phyloP scores from a whole-genome alignment of 805 yeast species.

The Starmerella apicola region DNA sequence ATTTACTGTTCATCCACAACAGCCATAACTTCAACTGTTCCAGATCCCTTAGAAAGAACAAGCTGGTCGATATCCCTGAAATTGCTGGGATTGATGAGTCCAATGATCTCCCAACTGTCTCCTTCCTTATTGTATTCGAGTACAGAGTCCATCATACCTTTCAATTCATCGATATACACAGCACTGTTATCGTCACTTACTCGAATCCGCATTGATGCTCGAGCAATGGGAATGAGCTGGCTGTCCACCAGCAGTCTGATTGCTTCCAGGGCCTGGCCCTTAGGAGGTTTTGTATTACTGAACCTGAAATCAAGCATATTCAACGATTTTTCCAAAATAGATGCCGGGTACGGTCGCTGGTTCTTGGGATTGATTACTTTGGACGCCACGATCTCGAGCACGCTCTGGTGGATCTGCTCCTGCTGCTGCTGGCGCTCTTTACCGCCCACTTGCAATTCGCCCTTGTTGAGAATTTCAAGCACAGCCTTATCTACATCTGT shows the following conservation, averaged over 20 bases:
- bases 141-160: slow-evolving; percentile 31
- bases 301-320: slow-evolving; percentile 60
- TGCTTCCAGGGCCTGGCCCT: slow-evolving; percentile 84
- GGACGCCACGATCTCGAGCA: slow-evolving; percentile 69
- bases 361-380: slow-evolving; percentile 86
- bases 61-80: slow-evolving; percentile 59
- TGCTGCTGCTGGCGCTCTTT: slow-evolving; percentile 74
- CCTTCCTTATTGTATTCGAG: slow-evolving; percentile 32
- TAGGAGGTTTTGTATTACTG: slow-evolving; percentile 53
- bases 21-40: slow-evolving; percentile 64
- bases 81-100: slow-evolving; percentile 74
- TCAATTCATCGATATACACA: slow-evolving; percentile 33
- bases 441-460: slow-evolving; percentile 89
- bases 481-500: slow-evolving; percentile 65
- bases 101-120: slow-evolving; percentile 43
- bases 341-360: slow-evolving; percentile 83
- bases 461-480: slow-evolving; percentile 70
- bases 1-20: slow-evolving; percentile 10
- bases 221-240: slow-evolving; percentile 82
- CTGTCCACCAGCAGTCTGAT: slow-evolving; percentile 61
- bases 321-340: slow-evolving; percentile 82
- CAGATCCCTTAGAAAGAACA: slow-evolving; percentile 42
- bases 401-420: slow-evolving; percentile 65
- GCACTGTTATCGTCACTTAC: slow-evolving; percentile 36
- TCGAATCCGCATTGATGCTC: slow-evolving; percentile 86